Conservation (phyloP, 768 basidiomycete species). For the Mycena maculata region DNA sequence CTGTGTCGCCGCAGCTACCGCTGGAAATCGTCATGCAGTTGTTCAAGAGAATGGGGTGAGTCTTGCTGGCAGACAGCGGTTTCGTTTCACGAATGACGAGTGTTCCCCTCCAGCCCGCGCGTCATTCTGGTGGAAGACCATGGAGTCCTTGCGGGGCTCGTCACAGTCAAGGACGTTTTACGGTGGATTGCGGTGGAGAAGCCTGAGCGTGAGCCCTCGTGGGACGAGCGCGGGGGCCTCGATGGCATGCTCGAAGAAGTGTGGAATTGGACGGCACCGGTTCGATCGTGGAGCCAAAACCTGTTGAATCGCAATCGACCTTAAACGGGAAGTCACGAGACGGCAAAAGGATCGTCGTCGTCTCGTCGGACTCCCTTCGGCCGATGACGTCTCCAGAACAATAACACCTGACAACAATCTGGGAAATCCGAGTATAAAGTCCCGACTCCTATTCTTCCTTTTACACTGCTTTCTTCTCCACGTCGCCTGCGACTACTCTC, state of each 20-base stretch:
- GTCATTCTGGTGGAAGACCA: slow-evolving; percentile 95
- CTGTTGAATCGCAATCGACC: slow-evolving; percentile 46
- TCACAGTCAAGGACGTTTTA: slow-evolving; percentile 96
- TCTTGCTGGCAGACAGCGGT: slow-evolving; percentile 26
- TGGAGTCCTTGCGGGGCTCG: slow-evolving; percentile 83
- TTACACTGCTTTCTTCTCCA: not conserved
- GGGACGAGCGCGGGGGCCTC: slow-evolving; percentile 73
- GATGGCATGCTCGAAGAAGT: slow-evolving; percentile 72
- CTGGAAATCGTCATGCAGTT: slow-evolving; percentile 98
- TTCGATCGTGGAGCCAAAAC: slow-evolving; percentile 52
- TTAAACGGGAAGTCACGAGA: too few species aligned
- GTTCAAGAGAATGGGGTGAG: slow-evolving; percentile 97
- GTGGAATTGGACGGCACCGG: slow-evolving; percentile 65
- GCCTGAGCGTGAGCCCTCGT: slow-evolving; percentile 62
- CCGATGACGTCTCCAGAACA: not conserved
- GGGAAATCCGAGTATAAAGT: slow-evolving; percentile 14
- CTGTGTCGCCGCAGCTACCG: slow-evolving; percentile 90
- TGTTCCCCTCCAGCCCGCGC: slow-evolving; percentile 73
- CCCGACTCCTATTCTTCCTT: not conserved
- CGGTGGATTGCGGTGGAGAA: slow-evolving; percentile 80
- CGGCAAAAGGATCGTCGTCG: not conserved
- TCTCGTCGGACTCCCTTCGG: not conserved
- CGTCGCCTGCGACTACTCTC: not conserved
- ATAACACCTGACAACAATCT: slow-evolving; percentile 11
- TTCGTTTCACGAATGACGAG: slow-evolving; percentile 10